These are phyloP conservation scores for Cantharellus anzutake DNA, from an alignment of 768 basidiomycete species.

Conservation along the genomic window DNA sequence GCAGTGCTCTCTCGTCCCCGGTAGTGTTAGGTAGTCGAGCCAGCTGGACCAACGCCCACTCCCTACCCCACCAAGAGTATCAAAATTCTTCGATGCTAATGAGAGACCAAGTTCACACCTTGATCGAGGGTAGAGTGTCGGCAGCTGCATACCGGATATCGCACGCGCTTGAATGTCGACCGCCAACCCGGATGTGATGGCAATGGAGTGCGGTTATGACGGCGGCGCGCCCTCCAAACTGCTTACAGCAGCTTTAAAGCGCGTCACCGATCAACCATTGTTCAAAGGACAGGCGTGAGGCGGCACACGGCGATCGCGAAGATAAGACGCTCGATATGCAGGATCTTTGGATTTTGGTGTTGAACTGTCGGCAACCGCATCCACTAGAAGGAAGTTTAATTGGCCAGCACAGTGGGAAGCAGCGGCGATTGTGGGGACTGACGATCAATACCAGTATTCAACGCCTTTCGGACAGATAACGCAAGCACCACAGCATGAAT, in stretches of 20 bases:
- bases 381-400: neutral
- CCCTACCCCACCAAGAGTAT: constrained; percentile 28
- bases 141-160: constrained; percentile 62
- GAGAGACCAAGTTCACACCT: constrained; percentile 24
- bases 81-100: neutral
- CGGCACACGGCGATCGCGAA: constrained; percentile 23
- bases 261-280: constrained; percentile 11
- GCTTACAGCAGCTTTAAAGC: constrained; percentile 54
- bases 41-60: constrained; percentile 69
- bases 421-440: constrained; percentile 9
- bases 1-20: constrained; percentile 49
- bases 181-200: constrained; percentile 53
- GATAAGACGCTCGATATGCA: constrained; percentile 31
- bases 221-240: constrained; percentile 53
- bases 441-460: constrained; percentile 76
- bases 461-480: constrained; percentile 39
- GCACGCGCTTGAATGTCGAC: constrained; percentile 60
- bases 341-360: constrained; percentile 21
- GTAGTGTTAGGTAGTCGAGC: constrained; percentile 62
- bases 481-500: constrained; percentile 58
- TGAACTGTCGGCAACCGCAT: too few species aligned
- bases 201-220: constrained; percentile 68
- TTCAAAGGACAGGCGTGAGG: constrained; percentile 10
- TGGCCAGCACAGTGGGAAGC: neutral
- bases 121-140: constrained; percentile 46